These are phyloP conservation scores for Coffea eugenioides DNA, from an alignment of 257 asterid species.

Conservation along the genomic window DNA sequence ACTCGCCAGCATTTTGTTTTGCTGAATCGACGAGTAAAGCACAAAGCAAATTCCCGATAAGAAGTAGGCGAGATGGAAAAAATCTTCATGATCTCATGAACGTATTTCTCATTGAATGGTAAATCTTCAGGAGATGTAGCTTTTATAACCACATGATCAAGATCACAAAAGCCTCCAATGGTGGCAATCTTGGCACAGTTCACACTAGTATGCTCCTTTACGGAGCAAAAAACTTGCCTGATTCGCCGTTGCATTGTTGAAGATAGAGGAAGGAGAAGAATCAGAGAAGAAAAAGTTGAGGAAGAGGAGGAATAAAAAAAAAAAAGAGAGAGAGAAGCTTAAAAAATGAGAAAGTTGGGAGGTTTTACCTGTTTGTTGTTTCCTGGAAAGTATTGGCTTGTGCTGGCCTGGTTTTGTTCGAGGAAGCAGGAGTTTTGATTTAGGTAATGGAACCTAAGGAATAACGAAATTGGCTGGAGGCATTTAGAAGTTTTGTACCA, in stretches of 20 bases:
- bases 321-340: not conserved
- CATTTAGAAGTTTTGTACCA: not conserved
- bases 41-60: constrained; percentile 33
- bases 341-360: not conserved
- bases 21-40: constrained; percentile 41
- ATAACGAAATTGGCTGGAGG: constrained; percentile 12
- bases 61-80: constrained; percentile 50
- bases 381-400: not conserved
- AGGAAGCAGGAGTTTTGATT: constrained; percentile 3
- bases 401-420: not conserved
- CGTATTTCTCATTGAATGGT: constrained; percentile 45
- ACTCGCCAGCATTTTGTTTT: constrained; percentile 61
- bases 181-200: constrained; percentile 63
- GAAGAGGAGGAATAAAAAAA: not conserved
- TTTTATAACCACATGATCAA: constrained; percentile 44
- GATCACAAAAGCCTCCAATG: constrained; percentile 55
- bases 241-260: constrained; percentile 32
- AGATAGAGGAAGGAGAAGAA: too few relatives aligned
- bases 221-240: constrained; percentile 36
- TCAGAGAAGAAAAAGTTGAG: not conserved
- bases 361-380: not conserved
- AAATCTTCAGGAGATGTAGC: constrained; percentile 62
- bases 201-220: constrained; percentile 44
- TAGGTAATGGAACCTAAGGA: constrained; percentile 9
- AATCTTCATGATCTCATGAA: constrained; percentile 43